These are phyloP conservation scores for Schrenkiella parvula DNA, from an alignment of 345 rosid genomes.

Conservation along the genomic window DNA sequence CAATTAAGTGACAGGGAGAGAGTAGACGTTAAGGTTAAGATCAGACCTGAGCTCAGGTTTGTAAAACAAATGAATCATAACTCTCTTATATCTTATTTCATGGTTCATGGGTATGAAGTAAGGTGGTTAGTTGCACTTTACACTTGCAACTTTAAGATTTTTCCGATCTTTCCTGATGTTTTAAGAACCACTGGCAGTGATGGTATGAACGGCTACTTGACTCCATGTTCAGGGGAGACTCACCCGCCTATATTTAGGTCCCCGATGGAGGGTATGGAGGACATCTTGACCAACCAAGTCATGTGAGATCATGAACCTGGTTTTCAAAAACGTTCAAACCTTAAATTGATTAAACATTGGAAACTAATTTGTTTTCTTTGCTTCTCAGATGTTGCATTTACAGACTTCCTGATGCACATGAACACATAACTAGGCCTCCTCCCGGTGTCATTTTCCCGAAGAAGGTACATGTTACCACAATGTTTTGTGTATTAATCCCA, in stretches of 20 bases:
- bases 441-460: conserved; percentile 79
- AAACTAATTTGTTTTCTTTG: neutral
- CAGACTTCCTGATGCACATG: conserved; percentile 76
- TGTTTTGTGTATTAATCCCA: neutral
- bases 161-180: conserved; percentile 33
- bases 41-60: conserved; percentile 74
- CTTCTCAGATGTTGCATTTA: conserved; percentile 73
- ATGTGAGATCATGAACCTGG: conserved; percentile 48
- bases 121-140: neutral
- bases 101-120: neutral
- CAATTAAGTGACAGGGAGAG: conserved; percentile 52
- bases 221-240: conserved; percentile 82
- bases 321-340: neutral
- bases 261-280: conserved; percentile 80
- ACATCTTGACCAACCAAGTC: conserved; percentile 86
- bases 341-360: neutral
- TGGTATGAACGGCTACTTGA: conserved; percentile 95
- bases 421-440: conserved; percentile 69
- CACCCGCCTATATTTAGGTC: conserved; percentile 91
- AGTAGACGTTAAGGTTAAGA: conserved; percentile 48
- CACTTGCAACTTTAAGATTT: neutral
- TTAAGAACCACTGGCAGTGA: conserved; percentile 71
- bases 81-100: neutral
- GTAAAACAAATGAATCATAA: conserved; percentile 14
- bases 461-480: conserved; percentile 46